A percentile compares a stretch with the other conserved stretches of the same genome.
These are phyloP conservation scores for Aureobasidium sp. DNA, from an alignment of 2,329 filamentous ascomycete species.

Conservation along the genomic window DNA sequence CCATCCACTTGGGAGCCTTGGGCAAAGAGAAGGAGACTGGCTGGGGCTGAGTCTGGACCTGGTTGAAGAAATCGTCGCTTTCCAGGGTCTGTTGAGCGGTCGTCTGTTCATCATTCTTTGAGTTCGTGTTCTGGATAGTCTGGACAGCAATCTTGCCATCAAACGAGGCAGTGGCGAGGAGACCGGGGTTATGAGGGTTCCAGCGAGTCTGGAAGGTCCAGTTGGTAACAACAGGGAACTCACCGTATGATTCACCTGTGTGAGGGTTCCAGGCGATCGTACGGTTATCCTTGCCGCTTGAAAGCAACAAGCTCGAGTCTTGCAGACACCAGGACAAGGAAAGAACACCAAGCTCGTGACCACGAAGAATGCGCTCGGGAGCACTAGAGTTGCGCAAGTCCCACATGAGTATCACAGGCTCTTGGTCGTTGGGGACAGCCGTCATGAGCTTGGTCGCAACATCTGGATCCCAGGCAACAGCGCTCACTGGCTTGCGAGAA, in stretches of 20 bases:
- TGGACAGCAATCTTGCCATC: slow-evolving; percentile 94
- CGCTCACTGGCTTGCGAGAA: slow-evolving; percentile 86
- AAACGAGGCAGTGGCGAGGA: slow-evolving; percentile 92
- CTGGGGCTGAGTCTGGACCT: slow-evolving; percentile 85
- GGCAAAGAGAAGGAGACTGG: slow-evolving; percentile 79
- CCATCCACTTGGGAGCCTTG: slow-evolving; percentile 84
- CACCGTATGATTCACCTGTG: slow-evolving; percentile 77
- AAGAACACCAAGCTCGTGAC: slow-evolving; percentile 89
- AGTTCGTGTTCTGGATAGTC: slow-evolving; percentile 88
- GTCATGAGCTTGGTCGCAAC: slow-evolving; percentile 89
- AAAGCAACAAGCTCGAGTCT: slow-evolving; percentile 81
- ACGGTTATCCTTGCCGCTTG: slow-evolving; percentile 92
- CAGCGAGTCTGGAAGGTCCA: slow-evolving; percentile 97
- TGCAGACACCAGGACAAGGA: slow-evolving; percentile 94
- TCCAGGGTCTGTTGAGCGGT: slow-evolving; percentile 62
- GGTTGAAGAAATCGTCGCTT: slow-evolving; percentile 93
- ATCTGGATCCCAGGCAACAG: slow-evolving; percentile 95
- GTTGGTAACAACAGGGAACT: slow-evolving; percentile 96
- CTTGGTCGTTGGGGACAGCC: slow-evolving; percentile 79
- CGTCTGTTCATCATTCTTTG: slow-evolving; percentile 56
- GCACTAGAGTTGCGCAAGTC: slow-evolving; percentile 94
- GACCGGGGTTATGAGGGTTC: slow-evolving; percentile 84
- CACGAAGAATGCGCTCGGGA: slow-evolving; percentile 77
- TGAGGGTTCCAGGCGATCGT: slow-evolving; percentile 96
- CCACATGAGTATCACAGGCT: slow-evolving; percentile 86